Base-by-base conservation (phyloP, 495 filamentous ascomycete species). In the Hypomontagnella monticulosa region DNA sequence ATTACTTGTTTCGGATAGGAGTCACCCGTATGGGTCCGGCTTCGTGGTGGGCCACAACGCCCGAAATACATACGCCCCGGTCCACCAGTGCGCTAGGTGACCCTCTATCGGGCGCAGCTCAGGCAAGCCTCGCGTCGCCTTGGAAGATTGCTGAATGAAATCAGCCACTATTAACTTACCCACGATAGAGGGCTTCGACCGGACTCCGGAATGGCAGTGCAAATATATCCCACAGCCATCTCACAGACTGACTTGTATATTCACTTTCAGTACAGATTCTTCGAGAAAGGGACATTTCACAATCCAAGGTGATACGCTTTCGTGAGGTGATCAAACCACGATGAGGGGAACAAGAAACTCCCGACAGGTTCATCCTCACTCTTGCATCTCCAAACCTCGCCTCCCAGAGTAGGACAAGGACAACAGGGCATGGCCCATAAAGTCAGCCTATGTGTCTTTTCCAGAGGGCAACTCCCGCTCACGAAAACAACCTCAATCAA, bases 1-100 rank as follows among this genome's bases (percentile, higher is more conserved):
- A 60, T 42, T 68, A 46, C 66, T 61, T 51, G 55, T 69, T 69
- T 69, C 66, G 60, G 66, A 61, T 64, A 69, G 44, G 66, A 64
- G 66, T 64, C 60, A 64, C 58, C 66, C 66, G 60, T 63, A 69
- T 42, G 33, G 34, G 38, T 53, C 49, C 66, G 55, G 60, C 51
- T 50, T 57, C 14, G 48, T 55, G 38, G 51, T 55, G 52, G 58
- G 59, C 48, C 48, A 60, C 42, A 49, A 38, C 44, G 54, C 49
- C 41, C 49, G 27, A 58, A 40, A 40, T 57, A 52, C 33, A 32
- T 44, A 40, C 27, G 16, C 41, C 38, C 56, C 34, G 56, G 12
- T 18, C 43, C 60, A 55, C 50, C 38, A 61, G 23, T 33, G 38
- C 55, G 54, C 48, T 48, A 50, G 40, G 48, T 27, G n/a, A 48